Conservation (phyloP, 345 rosid species). For the Raphanus raphanistrum region DNA sequence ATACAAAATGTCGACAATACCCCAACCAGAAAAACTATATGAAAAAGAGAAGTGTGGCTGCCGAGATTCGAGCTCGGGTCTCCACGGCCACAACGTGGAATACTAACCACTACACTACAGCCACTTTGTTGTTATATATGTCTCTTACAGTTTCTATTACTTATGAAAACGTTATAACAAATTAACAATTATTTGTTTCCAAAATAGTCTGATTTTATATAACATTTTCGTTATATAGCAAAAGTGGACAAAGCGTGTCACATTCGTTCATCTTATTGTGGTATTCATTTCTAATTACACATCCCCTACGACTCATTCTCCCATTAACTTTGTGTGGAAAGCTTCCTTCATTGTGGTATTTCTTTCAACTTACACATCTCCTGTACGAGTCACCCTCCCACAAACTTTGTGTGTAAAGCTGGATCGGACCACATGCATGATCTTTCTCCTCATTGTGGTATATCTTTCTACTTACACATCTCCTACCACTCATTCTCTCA, state of each 20-base stretch:
- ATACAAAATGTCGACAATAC: too few relatives aligned
- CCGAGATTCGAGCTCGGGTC: slow-evolving; percentile 92
- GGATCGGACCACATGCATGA: too few relatives aligned
- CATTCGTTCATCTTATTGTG: too few relatives aligned
- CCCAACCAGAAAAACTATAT: too few relatives aligned
- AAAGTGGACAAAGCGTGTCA: neutral
- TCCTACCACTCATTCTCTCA: neutral
- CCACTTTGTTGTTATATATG: slow-evolving; percentile 25
- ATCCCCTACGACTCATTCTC: too few relatives aligned
- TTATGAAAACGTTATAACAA: too few relatives aligned
- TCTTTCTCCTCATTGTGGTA: neutral
- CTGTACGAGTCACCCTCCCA: neutral
- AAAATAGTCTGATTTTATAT: neutral
- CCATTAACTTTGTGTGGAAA: too few relatives aligned
- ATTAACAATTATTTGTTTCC: neutral
- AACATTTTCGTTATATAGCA: neutral
- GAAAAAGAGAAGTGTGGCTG: slow-evolving; percentile 50
- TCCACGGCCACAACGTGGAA: slow-evolving; percentile 88
- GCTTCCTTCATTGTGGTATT: too few relatives aligned
- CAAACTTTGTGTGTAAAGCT: neutral
- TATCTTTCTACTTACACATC: neutral
- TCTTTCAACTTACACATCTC: neutral
- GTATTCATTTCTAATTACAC: too few relatives aligned
- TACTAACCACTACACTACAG: slow-evolving; percentile 87
- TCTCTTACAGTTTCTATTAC: too few relatives aligned